Base-by-base conservation (phyloP, 305 asterid species). In the Salvia sclarea region DNA sequence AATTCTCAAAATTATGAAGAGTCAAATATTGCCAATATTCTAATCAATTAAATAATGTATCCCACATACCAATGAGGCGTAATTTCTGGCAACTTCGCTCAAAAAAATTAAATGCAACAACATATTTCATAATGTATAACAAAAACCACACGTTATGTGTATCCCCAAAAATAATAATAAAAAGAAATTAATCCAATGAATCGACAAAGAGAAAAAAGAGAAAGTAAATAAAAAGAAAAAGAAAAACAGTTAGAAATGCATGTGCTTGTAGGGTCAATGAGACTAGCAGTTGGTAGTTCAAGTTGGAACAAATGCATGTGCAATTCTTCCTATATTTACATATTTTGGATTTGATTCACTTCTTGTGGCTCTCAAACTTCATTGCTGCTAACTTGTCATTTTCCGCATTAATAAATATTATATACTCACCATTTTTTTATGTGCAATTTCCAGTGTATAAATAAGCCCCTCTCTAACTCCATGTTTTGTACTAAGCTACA, bases 261-360 rank as follows among this genome's bases (percentile, higher is more conserved):
- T 86, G 90, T 90, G 94, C 70, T 40, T 11, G 94, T 83, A 72
- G 95, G 92, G 83, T 67, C 88, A 24, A 5, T 58, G 40, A 69
- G 78, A 74, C 70, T 78, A 75, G 82, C 91, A 66, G 85, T 85
- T 80, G 88, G 82, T 64, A 78, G 82, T 83, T 80, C 83, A 73
- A 84, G 79, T 77, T 79, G 86, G 73, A 75, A 78, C 92, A 81
- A 71, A 38, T 64, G 81, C 97, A 90, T 90, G 96, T 90, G 96
- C 92, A 38, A 7, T 14, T 48, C 66, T 78, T 72, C 79, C 59
- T 64, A 20, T 50, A 62, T 61, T 41, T n/a, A 60, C 49, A 69
- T 40, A 28, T 24, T 58, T 59, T 20, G 45, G 8, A 49, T 61
- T 66, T 70, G 73, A 55, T 76, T 65, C 65, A 64, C 75, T 75